Evolutionary conservation across 2,329 filamentous ascomycete species (phyloP).

Genomic region (Neonectria sp.): DNA sequence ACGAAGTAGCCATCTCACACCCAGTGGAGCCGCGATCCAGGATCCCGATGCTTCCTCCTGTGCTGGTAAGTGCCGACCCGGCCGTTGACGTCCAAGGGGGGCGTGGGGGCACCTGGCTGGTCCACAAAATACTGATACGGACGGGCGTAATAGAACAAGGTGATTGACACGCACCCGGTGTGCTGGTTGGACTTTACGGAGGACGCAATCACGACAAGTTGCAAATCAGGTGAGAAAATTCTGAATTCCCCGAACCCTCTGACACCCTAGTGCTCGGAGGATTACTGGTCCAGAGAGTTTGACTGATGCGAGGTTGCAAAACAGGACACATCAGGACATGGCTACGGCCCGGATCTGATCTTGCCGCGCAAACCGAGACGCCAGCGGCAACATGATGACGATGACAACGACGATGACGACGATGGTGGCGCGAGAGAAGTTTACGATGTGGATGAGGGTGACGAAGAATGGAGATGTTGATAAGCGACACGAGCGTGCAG

Average conservation of each 20-base stretch:
- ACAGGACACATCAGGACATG: conserved; percentile 83
- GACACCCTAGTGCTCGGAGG: background rate
- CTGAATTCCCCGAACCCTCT: background rate
- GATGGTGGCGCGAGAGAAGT: conserved; percentile 31
- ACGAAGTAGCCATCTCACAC: conserved; percentile 77
- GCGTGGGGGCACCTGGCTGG: conserved; percentile 17
- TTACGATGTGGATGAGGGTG: conserved; percentile 26
- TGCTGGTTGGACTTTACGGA: conserved; percentile 96
- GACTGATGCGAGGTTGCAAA: conserved; percentile 40
- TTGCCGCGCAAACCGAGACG: conserved; percentile 44
- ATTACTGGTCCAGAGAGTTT: background rate
- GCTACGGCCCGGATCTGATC: conserved; percentile 69
- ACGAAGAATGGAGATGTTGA: conserved; percentile 35
- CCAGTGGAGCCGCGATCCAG: conserved; percentile 87
- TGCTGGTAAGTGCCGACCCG: conserved; percentile 75
- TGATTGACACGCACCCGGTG: conserved; percentile 87
- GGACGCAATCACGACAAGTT: conserved; percentile 92
- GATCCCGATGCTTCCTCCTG: conserved; percentile 90
- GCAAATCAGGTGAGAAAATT: conserved; percentile 82
- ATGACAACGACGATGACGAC: conserved; percentile 20
- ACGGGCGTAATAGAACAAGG: conserved; percentile 73
- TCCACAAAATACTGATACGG: conserved; percentile 35
- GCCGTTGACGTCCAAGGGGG: conserved; percentile 3
- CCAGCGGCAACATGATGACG: conserved; percentile 39
- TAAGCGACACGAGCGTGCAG: conserved; percentile 24